A percentile compares a stretch with the other conserved stretches of the same genome.
Conservation (phyloP, 2,329 filamentous ascomycete genomes). For the Fusarium aywerte region DNA sequence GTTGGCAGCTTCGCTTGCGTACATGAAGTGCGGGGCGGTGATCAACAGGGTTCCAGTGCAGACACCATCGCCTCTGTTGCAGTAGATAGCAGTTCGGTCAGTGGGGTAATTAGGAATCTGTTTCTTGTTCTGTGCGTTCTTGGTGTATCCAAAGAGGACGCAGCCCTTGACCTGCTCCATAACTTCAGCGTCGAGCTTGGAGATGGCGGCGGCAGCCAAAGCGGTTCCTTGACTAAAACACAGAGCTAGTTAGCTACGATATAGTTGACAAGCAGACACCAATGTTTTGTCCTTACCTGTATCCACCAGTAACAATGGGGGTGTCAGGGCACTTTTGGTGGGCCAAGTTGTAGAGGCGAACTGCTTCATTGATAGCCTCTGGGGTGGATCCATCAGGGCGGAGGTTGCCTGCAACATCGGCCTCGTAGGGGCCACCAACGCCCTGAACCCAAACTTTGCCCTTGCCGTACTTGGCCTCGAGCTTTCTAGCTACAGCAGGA, state of each 20-base stretch:
- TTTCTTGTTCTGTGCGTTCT: slow-evolving; percentile 3
- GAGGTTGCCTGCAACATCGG: neutral
- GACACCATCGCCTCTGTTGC: neutral
- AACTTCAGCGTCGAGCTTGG: neutral
- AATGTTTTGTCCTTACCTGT: neutral
- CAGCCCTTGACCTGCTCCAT: slow-evolving; percentile 14
- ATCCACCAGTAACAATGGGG: slow-evolving; percentile 2
- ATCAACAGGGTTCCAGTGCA: neutral
- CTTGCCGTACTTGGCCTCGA: neutral
- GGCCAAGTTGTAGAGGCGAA: slow-evolving; percentile 1
- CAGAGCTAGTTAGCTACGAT: accelerated
- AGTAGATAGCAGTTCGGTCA: slow-evolving; percentile 1
- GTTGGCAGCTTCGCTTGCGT: neutral
- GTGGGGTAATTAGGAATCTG: neutral
- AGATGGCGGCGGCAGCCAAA: neutral
- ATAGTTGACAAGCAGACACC: accelerated
- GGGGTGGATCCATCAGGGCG: neutral
- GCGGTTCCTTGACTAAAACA: slow-evolving; percentile 1
- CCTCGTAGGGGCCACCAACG: slow-evolving; percentile 2
- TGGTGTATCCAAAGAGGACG: neutral
- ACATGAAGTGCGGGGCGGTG: neutral
- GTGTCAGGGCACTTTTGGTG: slow-evolving; percentile 7
- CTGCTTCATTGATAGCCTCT: neutral
- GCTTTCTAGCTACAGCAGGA: neutral
- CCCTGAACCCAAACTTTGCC: slow-evolving; percentile 8